phyloP scores from a whole-genome alignment of 169 alveolate genomes.

The Toxoplasma gondii region DNA sequence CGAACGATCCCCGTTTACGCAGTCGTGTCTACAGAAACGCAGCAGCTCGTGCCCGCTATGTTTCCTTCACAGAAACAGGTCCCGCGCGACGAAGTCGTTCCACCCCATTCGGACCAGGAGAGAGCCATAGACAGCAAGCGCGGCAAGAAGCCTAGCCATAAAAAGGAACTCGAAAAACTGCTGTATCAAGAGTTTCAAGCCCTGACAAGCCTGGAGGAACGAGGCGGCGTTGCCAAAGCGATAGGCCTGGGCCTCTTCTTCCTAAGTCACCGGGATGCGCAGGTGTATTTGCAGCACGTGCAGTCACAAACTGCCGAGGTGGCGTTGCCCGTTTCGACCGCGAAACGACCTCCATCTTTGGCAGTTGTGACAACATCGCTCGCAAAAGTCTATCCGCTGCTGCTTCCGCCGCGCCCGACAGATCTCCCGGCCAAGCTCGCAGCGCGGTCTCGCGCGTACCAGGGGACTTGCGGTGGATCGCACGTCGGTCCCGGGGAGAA shows the following conservation, averaged over 20 bases:
- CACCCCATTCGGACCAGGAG: not conserved
- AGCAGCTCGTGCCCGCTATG: conserved; percentile 15
- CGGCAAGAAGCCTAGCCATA: not conserved
- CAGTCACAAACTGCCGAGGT: not conserved
- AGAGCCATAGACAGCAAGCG: not conserved
- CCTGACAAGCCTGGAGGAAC: not conserved
- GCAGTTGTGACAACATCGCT: not conserved
- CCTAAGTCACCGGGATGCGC: conserved; percentile 14
- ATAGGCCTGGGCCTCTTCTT: conserved; percentile 20
- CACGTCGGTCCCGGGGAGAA: not conserved
- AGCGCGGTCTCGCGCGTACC: not conserved
- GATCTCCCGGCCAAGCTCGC: not conserved
- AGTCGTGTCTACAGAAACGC: not conserved
- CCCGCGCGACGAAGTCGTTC: not conserved
- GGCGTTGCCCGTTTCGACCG: not conserved
- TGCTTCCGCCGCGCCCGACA: not conserved
- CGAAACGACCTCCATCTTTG: not conserved
- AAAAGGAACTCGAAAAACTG: not conserved
- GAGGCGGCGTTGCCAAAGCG: not conserved
- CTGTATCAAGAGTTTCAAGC: not conserved
- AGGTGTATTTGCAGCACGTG: conserved; percentile 2
- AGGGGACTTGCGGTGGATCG: not conserved
- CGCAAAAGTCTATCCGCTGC: conserved; percentile 22
- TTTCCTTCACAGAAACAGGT: not conserved
- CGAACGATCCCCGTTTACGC: conserved; percentile 21